Percentiles rank a stretch among this genome's conserved stretches.
Evolutionary conservation across 2,329 filamentous ascomycete species (phyloP).

Genomic region (Myriosclerotinia duriaeana): DNA sequence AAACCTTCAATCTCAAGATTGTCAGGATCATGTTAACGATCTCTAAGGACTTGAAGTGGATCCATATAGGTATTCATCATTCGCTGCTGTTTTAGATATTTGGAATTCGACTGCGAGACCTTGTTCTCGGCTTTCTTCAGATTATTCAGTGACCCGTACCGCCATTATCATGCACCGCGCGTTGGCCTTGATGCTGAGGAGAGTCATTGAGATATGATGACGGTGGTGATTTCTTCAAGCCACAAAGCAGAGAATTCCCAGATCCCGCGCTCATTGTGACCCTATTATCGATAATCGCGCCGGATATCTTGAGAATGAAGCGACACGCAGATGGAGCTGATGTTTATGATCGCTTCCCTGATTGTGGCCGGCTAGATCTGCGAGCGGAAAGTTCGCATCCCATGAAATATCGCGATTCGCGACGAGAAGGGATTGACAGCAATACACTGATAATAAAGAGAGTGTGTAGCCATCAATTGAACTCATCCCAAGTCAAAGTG

Average conservation of each 20-base stretch:
- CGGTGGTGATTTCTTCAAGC: background rate
- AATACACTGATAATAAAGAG: background rate
- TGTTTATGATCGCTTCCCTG: background rate
- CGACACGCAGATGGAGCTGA: background rate
- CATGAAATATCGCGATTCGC: background rate
- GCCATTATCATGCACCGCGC: background rate
- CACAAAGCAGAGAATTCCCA: background rate
- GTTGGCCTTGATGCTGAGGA: background rate
- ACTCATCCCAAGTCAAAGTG: background rate
- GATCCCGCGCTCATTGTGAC: background rate
- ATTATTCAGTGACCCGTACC: no score
- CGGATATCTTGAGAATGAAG: background rate
- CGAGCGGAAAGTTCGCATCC: no score
- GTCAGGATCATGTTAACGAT: background rate
- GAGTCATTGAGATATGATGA: no score
- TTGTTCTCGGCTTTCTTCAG: no score
- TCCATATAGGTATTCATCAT: background rate
- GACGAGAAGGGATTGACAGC: background rate
- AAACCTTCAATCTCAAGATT: background rate
- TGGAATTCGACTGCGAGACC: background rate
- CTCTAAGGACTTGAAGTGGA: background rate
- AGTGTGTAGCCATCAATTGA: background rate
- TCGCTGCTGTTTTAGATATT: background rate
- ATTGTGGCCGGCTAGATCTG: background rate
- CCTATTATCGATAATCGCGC: background rate